Conservation (phyloP, 306 rosid species). For the Notholithocarpus densiflorus region DNA sequence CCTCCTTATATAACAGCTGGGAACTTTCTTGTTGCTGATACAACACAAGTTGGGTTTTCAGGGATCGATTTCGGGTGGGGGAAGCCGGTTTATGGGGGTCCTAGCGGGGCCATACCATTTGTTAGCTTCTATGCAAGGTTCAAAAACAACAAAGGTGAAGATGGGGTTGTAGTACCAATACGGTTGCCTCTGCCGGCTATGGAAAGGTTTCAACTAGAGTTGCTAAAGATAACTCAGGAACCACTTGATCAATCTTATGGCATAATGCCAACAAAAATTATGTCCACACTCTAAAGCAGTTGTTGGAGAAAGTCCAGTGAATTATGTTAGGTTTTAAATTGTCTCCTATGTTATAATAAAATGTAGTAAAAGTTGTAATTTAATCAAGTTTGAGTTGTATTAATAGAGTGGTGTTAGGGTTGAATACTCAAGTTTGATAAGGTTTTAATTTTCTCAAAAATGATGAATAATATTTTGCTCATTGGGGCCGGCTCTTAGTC, state of each 20-base stretch:
- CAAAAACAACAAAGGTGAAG: background rate
- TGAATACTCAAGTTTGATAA: too few relatives aligned
- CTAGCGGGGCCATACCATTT: background rate
- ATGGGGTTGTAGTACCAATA: background rate
- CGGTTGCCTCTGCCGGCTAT: background rate
- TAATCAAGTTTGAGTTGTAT: too few relatives aligned
- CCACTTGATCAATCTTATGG: background rate
- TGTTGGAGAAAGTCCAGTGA: too few relatives aligned
- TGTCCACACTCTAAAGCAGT: background rate
- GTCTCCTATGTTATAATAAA: too few relatives aligned
- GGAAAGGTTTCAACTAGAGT: background rate
- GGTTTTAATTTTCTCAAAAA: too few relatives aligned
- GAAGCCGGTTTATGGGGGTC: background rate
- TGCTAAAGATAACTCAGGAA: background rate
- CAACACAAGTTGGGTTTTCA: background rate
- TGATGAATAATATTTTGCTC: too few relatives aligned
- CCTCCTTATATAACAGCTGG: background rate
- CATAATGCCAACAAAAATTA: background rate
- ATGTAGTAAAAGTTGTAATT: too few relatives aligned
- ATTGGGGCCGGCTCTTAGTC: too few relatives aligned
- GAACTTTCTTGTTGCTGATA: background rate
- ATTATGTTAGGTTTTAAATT: too few relatives aligned
- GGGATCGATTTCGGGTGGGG: background rate
- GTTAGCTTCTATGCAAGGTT: background rate
- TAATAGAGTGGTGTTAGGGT: too few relatives aligned